phyloP scores from a whole-genome alignment of 176 grass and related monocot species.

The Hordeum marinum region DNA sequence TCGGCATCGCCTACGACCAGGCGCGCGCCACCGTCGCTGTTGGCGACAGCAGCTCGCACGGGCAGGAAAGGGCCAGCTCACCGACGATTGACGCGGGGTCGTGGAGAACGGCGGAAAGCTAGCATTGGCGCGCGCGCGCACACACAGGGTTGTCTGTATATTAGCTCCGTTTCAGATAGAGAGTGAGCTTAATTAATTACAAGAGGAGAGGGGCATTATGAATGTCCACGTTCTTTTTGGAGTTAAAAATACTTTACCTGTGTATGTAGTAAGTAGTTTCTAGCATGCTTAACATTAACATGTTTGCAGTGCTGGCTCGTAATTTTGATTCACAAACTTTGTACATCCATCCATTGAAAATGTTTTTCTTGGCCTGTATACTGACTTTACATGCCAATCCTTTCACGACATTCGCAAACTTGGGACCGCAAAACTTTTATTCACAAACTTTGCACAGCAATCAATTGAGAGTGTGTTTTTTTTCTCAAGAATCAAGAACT shows the following conservation, averaged over 20 bases:
- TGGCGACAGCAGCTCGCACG: background rate
- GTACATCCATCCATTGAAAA: background rate
- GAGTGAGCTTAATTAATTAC: slow-evolving; percentile 3
- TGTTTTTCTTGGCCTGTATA: too few species aligned
- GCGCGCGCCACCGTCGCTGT: background rate
- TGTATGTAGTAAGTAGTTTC: slow-evolving; percentile 5
- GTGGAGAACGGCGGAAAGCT: slow-evolving; percentile 49
- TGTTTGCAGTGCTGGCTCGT: background rate
- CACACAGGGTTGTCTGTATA: background rate
- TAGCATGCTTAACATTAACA: background rate
- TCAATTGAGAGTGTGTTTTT: too few species aligned
- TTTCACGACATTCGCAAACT: too few species aligned
- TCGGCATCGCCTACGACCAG: slow-evolving; percentile 65
- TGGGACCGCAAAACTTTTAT: too few species aligned
- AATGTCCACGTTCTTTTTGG: background rate
- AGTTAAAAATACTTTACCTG: background rate
- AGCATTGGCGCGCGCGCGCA: background rate
- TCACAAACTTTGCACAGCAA: too few species aligned
- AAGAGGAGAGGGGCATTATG: background rate
- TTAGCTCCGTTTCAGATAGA: slow-evolving; percentile 22
- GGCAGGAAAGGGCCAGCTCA: slow-evolving; percentile 26
- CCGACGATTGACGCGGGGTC: background rate
- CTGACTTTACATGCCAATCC: too few species aligned
- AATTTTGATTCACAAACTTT: slow-evolving; percentile 1
- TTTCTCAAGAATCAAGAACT: too few species aligned